These are phyloP conservation scores for Pascua sp. DNA, from an alignment of 1,284 basidiomycete genomes.

Conservation along the genomic window DNA sequence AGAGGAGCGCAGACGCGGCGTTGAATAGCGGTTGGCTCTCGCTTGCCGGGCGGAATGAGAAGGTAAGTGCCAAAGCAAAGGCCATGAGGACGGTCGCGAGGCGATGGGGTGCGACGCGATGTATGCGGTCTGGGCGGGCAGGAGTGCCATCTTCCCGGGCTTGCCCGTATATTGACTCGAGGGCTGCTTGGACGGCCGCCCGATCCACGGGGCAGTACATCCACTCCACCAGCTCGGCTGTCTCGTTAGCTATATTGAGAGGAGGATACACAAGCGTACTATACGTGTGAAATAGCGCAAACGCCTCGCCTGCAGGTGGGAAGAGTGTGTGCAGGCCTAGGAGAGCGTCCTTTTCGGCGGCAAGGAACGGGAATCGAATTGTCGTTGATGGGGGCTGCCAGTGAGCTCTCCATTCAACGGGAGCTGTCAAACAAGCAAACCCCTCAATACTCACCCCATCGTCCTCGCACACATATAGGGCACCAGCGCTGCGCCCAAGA, in stretches of 20 bases:
- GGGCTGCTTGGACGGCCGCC: slow-evolving; percentile 4
- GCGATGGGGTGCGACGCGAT: slow-evolving; percentile 17
- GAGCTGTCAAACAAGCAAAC: no score
- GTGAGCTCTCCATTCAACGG: slow-evolving; percentile 6
- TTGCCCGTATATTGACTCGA: slow-evolving; percentile 13
- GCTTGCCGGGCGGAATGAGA: slow-evolving; percentile 8
- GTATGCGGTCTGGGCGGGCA: slow-evolving; percentile 13
- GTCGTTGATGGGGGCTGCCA: slow-evolving; percentile 11
- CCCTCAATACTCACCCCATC: slow-evolving; percentile 5
- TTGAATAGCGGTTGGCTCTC: slow-evolving; percentile 14
- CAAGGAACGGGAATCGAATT: slow-evolving; percentile 17
- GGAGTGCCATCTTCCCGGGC: background rate
- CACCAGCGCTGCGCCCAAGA: slow-evolving; percentile 22
- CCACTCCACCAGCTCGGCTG: slow-evolving; percentile 23
- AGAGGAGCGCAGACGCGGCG: slow-evolving; percentile 17
- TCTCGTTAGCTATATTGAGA: background rate
- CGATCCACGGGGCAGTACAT: slow-evolving; percentile 24
- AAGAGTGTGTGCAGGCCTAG: slow-evolving; percentile 13
- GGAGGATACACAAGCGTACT: slow-evolving; percentile 3
- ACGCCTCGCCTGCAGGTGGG: slow-evolving; percentile 11
- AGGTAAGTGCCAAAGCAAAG: slow-evolving; percentile 12
- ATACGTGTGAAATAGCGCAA: slow-evolving; percentile 9
- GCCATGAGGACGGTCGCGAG: slow-evolving; percentile 19
- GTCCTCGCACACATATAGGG: slow-evolving; percentile 20
- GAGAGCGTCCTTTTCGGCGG: slow-evolving; percentile 5